Evolutionary conservation across 148 eudicot genomes (phyloP), one percentile per base, ranked within the genome.

Genomic region (Polygonum maritimum): DNA sequence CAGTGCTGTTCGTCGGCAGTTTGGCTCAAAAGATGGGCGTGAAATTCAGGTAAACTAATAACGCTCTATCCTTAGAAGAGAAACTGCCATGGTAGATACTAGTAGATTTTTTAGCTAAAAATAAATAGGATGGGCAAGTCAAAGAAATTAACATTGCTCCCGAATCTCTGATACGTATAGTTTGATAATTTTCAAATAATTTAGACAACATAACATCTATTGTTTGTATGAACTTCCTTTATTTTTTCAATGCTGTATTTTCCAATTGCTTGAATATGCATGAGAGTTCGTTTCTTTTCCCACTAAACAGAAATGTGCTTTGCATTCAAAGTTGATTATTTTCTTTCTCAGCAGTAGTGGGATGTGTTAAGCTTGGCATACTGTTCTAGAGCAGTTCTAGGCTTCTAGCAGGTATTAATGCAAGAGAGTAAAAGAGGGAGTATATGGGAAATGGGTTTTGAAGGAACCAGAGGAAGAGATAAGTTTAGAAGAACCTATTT

Each of bases 1-100:
- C 65, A 92, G 98, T 85, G 94, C 91, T 75, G 94, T 95, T 69
- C 97, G 98, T 74, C 87, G 97, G 31, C 97, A 95, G 70, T 95
- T 92, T 84, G 98, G 98, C 41, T 83, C 96, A n/a, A 85, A 87
- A 73, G 84, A 90, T 82, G 97, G 98, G 62, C 92, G 80, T 48
- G 98, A 95, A 82, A 90, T 92, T 69, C 98, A 95, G 97, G 98
- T 94, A 88, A 67, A 79, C 51, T 35, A 19, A 31, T 38, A 41
- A 19, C 51, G 4, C 55, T 45, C 38, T 2, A 14, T 7, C 73
- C 19, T n/a, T 77, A 33, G 70, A 31, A 13, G 13, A 33, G 38
- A 63, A 63, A 33, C 35, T 63, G 70, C n/a, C 70, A 63, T 63
- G 7, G 40, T 14, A 63, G 69, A 14, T 62, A 39, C 69, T 33